Evolutionary conservation across 2,329 filamentous ascomycete species (phyloP), one percentile per base, ranked within the genome.

Genomic region (Penicillium sp.): DNA sequence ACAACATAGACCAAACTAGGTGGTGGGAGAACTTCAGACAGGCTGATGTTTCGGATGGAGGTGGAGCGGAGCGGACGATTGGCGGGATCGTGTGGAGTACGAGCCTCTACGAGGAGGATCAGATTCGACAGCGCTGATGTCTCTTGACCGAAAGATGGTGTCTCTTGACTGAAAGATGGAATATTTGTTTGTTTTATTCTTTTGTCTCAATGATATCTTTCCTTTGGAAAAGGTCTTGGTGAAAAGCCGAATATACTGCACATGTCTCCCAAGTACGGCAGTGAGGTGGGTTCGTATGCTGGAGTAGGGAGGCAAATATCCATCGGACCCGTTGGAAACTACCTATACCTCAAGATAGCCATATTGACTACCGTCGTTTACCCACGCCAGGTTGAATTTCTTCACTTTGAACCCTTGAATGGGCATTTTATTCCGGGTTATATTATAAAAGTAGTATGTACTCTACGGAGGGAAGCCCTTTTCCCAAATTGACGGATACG

Each of bases 31-130:
- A 37, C 35, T 37, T 1, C 13, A 5, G 13, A 37, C 4, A 43
- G 40, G 40, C 40, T 22, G 8, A 11, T 4, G 40, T 43, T 43
- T 43, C 40, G 19, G 19, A 22, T 46, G 19, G 22, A 25, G n/a
- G 46, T 35, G 46, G 46, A 30, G 46, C 46, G 28, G 46, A 48
- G 45, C 45, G 45, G 45, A 25, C 45, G 25, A 30, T 48, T 48
- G 25, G 45, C 45, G 45, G 45, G 28, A 30, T 48, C 25, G 28
- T 33, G 22, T 16, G 46, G 46, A 51, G 46, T 14, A 51, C 8
- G 40, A 35, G 28, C n/a, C 5, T 13, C 16, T 51, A 33, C 26
- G n/a, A 35, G 28, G 30, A 14, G 11, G 4, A 48, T 8, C 13
- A 2, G 25, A 25, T 28, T 28, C 13, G 16, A 28, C 14, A n/a